Conservation (phyloP, 176 grass and related monocot species). For the Melocanna baccifera region DNA sequence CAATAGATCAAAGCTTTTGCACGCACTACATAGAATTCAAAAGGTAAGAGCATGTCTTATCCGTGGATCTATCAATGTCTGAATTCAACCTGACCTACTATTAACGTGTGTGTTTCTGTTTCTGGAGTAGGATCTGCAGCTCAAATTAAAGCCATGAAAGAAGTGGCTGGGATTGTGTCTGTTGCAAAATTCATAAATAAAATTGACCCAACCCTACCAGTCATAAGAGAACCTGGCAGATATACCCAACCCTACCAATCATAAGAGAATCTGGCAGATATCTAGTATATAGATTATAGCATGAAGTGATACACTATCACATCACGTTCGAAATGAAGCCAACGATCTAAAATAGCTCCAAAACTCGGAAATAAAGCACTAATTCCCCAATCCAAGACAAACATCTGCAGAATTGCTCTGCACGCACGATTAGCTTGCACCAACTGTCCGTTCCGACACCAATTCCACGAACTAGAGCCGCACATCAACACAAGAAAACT, state of each 20-base stretch:
- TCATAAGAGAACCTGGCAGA: background rate
- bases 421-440: background rate
- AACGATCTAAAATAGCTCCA: background rate
- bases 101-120: background rate
- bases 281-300: background rate
- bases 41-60: background rate
- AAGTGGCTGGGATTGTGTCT: background rate
- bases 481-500: background rate
- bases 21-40: background rate
- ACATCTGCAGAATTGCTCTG: background rate
- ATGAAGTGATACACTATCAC: background rate
- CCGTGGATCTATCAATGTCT: background rate
- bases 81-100: background rate
- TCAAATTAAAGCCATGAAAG: background rate
- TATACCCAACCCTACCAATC: background rate
- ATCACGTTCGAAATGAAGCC: background rate
- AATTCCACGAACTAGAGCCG: background rate
- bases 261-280: background rate
- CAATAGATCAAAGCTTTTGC: background rate
- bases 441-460: background rate
- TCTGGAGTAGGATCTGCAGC: background rate
- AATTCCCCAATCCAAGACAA: background rate
- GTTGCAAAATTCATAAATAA: constrained; percentile 1
- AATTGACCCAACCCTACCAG: background rate
- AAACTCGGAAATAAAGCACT: background rate